Conservation (phyloP, 306 rosid species). For the Vigna radiata region DNA sequence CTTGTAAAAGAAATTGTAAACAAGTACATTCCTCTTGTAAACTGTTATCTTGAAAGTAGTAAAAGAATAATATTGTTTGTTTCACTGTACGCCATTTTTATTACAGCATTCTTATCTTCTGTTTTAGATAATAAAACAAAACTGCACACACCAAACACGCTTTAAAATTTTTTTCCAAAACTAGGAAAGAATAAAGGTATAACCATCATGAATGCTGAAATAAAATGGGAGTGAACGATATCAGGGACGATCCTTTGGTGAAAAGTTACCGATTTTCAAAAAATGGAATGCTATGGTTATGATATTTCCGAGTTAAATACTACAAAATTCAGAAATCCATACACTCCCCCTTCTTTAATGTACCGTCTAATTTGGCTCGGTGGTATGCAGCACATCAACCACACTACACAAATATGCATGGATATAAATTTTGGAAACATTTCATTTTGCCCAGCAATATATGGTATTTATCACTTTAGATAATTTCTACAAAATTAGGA, state of each 20-base stretch:
- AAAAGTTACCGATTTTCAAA: background rate
- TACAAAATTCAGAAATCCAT: slow-evolving; percentile 10
- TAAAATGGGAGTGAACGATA: background rate
- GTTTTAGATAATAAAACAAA: background rate
- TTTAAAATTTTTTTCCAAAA: background rate
- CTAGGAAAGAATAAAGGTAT: background rate
- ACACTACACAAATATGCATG: background rate
- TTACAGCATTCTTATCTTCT: background rate
- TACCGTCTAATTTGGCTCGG: slow-evolving; percentile 1
- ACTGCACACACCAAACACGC: background rate
- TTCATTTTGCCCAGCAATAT: background rate
- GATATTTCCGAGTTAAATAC: background rate
- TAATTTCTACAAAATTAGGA: slow-evolving; percentile 15
- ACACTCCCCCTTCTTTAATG: background rate
- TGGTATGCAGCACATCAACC: background rate
- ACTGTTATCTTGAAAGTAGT: background rate
- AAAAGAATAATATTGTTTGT: background rate
- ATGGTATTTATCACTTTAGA: background rate
- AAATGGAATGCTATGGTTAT: background rate
- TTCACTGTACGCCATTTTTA: background rate
- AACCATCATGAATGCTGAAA: background rate
- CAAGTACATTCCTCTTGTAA: background rate
- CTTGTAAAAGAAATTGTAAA: background rate
- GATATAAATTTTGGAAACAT: background rate
- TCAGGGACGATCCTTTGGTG: background rate